A percentile compares a stretch with the other conserved stretches of the same genome.
Conservation (phyloP, 1,284 basidiomycete species). For the Malassezia japonica region DNA sequence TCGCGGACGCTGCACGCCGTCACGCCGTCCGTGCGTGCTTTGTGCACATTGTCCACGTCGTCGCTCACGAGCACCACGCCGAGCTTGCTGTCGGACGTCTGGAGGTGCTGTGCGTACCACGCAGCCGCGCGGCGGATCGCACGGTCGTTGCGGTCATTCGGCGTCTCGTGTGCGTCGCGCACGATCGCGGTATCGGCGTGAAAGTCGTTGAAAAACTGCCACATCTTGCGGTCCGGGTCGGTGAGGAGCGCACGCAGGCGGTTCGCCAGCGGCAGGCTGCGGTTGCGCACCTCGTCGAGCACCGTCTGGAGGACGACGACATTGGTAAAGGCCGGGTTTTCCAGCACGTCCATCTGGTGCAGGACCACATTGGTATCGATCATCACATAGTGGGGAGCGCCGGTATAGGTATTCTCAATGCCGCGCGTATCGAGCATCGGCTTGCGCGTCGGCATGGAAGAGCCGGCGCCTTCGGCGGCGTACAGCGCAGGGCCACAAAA, state of each 20-base stretch:
- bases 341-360: slow-evolving; percentile 55
- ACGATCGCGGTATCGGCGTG: slow-evolving; percentile 27
- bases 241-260: slow-evolving; percentile 38
- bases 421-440: slow-evolving; percentile 26
- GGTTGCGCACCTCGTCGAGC: slow-evolving; percentile 86
- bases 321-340: slow-evolving; percentile 37
- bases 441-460: slow-evolving; percentile 54
- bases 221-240: slow-evolving; percentile 42
- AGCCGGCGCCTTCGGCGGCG: slow-evolving; percentile 50
- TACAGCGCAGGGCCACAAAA: slow-evolving; percentile 32
- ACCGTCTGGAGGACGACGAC: slow-evolving; percentile 83
- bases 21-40: slow-evolving; percentile 46
- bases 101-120: slow-evolving; percentile 38
- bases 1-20: slow-evolving; percentile 38
- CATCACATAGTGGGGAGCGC: slow-evolving; percentile 62
- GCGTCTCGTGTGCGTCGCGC: slow-evolving; percentile 30
- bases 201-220: slow-evolving; percentile 43
- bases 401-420: slow-evolving; percentile 23
- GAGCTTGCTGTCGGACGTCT: slow-evolving; percentile 22
- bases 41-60: slow-evolving; percentile 72
- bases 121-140: slow-evolving; percentile 38
- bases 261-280: slow-evolving; percentile 85
- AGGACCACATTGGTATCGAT: slow-evolving; percentile 95
- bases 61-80: slow-evolving; percentile 55
- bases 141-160: slow-evolving; percentile 45